Evolutionary conservation across 306 rosid species (phyloP).

Genomic region (Canavalia gladiata): DNA sequence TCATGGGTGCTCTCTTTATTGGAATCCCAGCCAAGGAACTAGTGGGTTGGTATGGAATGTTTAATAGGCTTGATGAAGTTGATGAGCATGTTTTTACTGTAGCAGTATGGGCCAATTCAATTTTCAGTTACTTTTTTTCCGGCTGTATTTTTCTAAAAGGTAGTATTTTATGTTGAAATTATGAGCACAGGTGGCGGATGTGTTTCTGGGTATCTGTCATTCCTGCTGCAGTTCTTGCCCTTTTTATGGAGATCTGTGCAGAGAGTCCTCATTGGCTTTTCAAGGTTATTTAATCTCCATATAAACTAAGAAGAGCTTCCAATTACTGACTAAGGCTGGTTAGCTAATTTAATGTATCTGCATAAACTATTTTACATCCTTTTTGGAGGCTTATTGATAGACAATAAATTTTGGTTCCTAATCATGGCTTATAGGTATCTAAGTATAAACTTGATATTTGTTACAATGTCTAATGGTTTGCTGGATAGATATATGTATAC

Average conservation of each 20-base stretch:
- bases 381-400: conserved; percentile 20
- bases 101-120: conserved; percentile 11
- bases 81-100: conserved; percentile 30
- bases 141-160: conserved; percentile 12
- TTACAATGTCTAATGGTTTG: conserved; percentile 15
- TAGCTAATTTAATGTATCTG: conserved; percentile 31
- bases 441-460: conserved; percentile 38
- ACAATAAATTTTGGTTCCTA: conserved; percentile 8
- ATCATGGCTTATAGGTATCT: conserved; percentile 19
- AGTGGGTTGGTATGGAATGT: conserved; percentile 75
- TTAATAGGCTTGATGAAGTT: conserved; percentile 27
- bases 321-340: conserved; percentile 4
- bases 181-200: conserved; percentile 80
- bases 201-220: conserved; percentile 83
- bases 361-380: conserved; percentile 42
- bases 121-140: conserved; percentile 24
- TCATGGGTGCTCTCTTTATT: conserved; percentile 72
- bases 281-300: conserved; percentile 65
- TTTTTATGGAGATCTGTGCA: conserved; percentile 85
- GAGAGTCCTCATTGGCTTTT: conserved; percentile 93
- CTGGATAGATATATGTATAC: neutral
- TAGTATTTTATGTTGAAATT: conserved; percentile 34
- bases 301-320: conserved; percentile 37
- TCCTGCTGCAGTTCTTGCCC: conserved; percentile 72
- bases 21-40: conserved; percentile 83